Evolutionary conservation across 2,329 filamentous ascomycete species (phyloP).

Genomic region (Aspergillus eucalypticola): DNA sequence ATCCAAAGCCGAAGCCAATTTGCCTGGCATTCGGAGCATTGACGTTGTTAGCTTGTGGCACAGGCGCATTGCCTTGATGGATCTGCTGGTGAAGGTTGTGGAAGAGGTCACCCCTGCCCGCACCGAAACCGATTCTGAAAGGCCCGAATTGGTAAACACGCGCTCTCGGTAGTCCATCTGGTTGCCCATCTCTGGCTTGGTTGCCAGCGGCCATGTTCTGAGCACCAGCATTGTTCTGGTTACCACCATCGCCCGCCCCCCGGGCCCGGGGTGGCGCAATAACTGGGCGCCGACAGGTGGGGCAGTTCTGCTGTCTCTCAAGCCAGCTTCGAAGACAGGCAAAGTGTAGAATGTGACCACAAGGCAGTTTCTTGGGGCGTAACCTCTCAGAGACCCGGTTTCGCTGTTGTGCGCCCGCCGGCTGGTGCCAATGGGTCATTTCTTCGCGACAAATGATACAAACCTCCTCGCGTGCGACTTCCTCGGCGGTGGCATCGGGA

Average conservation of each 20-base stretch:
- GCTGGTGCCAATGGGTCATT: slow-evolving; percentile 77
- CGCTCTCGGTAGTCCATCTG: slow-evolving; percentile 49
- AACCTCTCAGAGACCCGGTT: slow-evolving; percentile 70
- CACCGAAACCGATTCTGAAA: slow-evolving; percentile 69
- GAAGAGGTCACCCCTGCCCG: slow-evolving; percentile 61
- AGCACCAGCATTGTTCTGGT: slow-evolving; percentile 28
- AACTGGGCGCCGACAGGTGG: slow-evolving; percentile 86
- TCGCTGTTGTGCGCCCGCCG: slow-evolving; percentile 37
- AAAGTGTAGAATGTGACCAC: slow-evolving; percentile 92
- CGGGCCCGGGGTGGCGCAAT: slow-evolving; percentile 49
- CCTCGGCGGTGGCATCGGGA: slow-evolving; percentile 83
- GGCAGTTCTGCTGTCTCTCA: slow-evolving; percentile 94
- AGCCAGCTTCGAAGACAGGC: slow-evolving; percentile 96
- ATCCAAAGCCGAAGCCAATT: slow-evolving; percentile 45
- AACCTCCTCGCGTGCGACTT: slow-evolving; percentile 82
- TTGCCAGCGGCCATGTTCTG: slow-evolving; percentile 37
- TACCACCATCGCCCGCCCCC: slow-evolving; percentile 27
- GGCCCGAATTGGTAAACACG: slow-evolving; percentile 73
- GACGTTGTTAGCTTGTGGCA: slow-evolving; percentile 35
- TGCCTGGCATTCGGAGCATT: slow-evolving; percentile 39
- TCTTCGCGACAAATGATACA: slow-evolving; percentile 98
- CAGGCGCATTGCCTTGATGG: slow-evolving; percentile 49
- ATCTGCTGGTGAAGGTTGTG: slow-evolving; percentile 68
- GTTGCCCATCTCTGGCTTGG: slow-evolving; percentile 41
- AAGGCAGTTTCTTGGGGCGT: slow-evolving; percentile 92